Evolutionary conservation across 2,329 filamentous ascomycete species (phyloP).

Genomic region (Huntiella savannae): DNA sequence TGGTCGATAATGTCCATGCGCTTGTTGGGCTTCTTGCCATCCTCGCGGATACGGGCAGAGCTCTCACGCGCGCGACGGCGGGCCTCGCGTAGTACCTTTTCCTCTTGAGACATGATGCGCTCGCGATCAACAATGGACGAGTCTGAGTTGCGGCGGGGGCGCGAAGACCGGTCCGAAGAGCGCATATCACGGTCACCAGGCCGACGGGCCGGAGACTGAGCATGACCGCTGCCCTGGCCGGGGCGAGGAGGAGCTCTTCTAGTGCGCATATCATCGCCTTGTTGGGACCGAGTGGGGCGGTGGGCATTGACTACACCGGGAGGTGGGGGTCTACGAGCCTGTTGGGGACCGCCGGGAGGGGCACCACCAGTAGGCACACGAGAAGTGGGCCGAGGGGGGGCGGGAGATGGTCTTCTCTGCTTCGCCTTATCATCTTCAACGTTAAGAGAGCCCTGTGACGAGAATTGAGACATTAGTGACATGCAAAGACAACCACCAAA

Average conservation of each 20-base stretch:
- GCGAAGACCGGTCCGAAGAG: constrained; percentile 24
- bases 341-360: constrained; percentile 9
- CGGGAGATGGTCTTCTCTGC: constrained; percentile 30
- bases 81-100: constrained; percentile 30
- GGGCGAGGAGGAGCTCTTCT: constrained; percentile 29
- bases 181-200: constrained; percentile 20
- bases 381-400: constrained; percentile 5
- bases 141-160: constrained; percentile 55
- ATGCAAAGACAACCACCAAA: not conserved
- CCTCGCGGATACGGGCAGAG: constrained; percentile 20
- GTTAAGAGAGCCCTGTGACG: constrained; percentile 18
- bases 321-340: constrained; percentile 23
- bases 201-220: constrained; percentile 39
- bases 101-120: constrained; percentile 40
- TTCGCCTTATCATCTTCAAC: constrained; percentile 43
- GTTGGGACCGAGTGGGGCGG: constrained; percentile 37
- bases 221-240: constrained; percentile 45
- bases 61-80: constrained; percentile 35
- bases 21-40: constrained; percentile 26
- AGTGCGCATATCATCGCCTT: constrained; percentile 19
- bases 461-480: not conserved
- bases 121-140: constrained; percentile 48
- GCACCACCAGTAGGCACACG: constrained; percentile 12
- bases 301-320: constrained; percentile 49
- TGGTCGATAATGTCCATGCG: constrained; percentile 86